A percentile compares a stretch with the other conserved stretches of the same genome.
Evolutionary conservation across 2,329 filamentous ascomycete genomes (phyloP).

Genomic region (Annulohypoxylon truncatum): DNA sequence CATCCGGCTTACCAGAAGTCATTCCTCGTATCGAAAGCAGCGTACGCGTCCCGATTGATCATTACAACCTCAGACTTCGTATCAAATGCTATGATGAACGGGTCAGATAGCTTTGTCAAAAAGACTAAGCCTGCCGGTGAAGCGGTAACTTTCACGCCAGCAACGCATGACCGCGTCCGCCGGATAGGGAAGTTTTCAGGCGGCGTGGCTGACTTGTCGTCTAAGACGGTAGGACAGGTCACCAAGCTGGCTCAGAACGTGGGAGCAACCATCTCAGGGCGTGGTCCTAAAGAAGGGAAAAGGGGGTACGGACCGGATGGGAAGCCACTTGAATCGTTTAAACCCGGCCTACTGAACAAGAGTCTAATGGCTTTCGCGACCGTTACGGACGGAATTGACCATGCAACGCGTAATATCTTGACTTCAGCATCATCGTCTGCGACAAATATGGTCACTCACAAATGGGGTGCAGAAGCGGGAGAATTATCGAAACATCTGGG

Average conservation of each 20-base stretch:
- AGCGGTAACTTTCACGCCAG: conserved; percentile 87
- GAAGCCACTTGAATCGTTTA: conserved; percentile 73
- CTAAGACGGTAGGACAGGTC: conserved; percentile 88
- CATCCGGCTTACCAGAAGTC: conserved; percentile 95
- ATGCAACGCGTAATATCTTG: conserved; percentile 83
- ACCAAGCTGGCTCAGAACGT: conserved; percentile 89
- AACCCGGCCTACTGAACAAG: conserved; percentile 94
- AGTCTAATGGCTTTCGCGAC: conserved; percentile 96
- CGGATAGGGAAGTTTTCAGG: conserved; percentile 90
- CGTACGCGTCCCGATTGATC: conserved; percentile 88
- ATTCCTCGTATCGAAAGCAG: conserved; percentile 85
- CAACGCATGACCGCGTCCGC: conserved; percentile 85
- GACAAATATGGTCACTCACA: conserved; percentile 87
- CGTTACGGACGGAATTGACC: conserved; percentile 91
- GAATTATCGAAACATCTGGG: conserved; percentile 79
- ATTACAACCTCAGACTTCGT: conserved; percentile 87
- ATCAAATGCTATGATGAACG: conserved; percentile 78
- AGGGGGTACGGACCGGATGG: conserved; percentile 78
- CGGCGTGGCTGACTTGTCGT: conserved; percentile 80
- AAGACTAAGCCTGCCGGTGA: conserved; percentile 81
- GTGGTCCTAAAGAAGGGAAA: conserved; percentile 64
- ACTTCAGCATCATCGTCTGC: conserved; percentile 81
- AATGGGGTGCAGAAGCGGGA: conserved; percentile 87
- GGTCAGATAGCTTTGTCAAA: conserved; percentile 83
- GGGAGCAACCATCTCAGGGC: conserved; percentile 79